Conservation (phyloP, 2,329 filamentous ascomycete genomes). For the Stromatinia cepivora region DNA sequence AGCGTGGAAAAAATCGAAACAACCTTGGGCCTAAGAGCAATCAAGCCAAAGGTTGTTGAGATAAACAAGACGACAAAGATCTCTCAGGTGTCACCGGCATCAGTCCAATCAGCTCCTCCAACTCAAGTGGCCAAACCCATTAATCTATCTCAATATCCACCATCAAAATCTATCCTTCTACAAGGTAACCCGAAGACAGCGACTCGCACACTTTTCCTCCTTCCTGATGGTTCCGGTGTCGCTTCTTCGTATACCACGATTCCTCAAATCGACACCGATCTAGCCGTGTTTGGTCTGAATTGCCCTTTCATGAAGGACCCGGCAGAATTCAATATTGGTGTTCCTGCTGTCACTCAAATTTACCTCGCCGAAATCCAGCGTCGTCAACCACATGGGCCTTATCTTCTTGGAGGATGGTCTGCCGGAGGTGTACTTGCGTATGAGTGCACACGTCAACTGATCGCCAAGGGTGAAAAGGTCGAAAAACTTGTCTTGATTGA, state of each 20-base stretch:
- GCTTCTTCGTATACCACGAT: conserved; percentile 35
- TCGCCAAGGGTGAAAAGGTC: conserved; percentile 56
- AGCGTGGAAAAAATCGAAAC: conserved; percentile 32
- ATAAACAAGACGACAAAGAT: conserved; percentile 8
- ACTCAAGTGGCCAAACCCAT: conserved; percentile 12
- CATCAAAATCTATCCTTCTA: conserved; percentile 42
- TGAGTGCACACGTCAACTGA: conserved; percentile 61
- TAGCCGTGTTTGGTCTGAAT: conserved; percentile 60
- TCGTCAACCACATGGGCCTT: conserved; percentile 67
- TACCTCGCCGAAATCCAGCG: conserved; percentile 69
- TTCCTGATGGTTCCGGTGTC: conserved; percentile 51
- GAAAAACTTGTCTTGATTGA: conserved; percentile 64
- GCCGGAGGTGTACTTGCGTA: conserved; percentile 72
- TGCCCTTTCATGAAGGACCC: conserved; percentile 70
- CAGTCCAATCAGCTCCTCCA: conserved; percentile 1
- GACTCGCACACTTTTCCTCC: conserved; percentile 46
- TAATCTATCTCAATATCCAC: conserved; percentile 24
- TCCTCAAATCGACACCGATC: conserved; percentile 43
- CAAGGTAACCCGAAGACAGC: conserved; percentile 52
- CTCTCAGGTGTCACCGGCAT: neutral
- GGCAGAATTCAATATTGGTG: conserved; percentile 62
- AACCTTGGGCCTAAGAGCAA: conserved; percentile 27
- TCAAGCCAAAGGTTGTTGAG: conserved; percentile 21
- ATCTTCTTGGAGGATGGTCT: conserved; percentile 70
- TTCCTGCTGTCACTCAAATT: conserved; percentile 62